These are phyloP conservation scores for Debaryomyces fabryi DNA, from an alignment of 1,139 yeast genomes.

Conservation along the genomic window DNA sequence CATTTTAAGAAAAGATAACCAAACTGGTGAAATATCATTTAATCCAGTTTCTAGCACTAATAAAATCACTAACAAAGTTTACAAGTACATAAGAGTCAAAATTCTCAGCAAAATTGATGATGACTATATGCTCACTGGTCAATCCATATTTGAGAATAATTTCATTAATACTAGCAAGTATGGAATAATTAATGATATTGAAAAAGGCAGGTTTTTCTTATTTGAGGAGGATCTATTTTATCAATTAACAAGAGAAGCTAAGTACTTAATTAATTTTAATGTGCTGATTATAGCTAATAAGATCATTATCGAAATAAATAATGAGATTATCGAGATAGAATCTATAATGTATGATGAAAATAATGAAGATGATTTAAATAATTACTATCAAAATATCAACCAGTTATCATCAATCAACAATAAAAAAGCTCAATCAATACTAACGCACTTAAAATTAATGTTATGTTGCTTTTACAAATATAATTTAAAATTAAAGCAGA, in stretches of 20 bases:
- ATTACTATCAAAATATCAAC: slow-evolving; percentile 34
- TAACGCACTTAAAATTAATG: slow-evolving; percentile 57
- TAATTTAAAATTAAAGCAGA: slow-evolving; percentile 50
- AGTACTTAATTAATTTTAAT: slow-evolving; percentile 67
- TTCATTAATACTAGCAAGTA: slow-evolving; percentile 26
- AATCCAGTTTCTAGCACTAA: slow-evolving; percentile 29
- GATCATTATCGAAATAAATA: slow-evolving; percentile 65
- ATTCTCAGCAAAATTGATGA: slow-evolving; percentile 56
- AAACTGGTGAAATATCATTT: slow-evolving; percentile 39
- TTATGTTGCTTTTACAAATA: slow-evolving; percentile 61
- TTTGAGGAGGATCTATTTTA: slow-evolving; percentile 85
- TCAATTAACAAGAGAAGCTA: slow-evolving; percentile 76
- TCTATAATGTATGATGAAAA: slow-evolving; percentile 53
- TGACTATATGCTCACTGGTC: slow-evolving; percentile 54
- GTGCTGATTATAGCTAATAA: slow-evolving; percentile 69
- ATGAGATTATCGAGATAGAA: slow-evolving; percentile 73
- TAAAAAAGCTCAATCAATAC: slow-evolving; percentile 54
- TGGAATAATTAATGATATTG: slow-evolving; percentile 53
- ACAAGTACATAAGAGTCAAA: slow-evolving; percentile 53
- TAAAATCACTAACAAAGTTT: slow-evolving; percentile 30
- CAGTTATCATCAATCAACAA: slow-evolving; percentile 37
- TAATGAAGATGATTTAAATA: slow-evolving; percentile 40
- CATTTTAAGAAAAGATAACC: slow-evolving; percentile 47
- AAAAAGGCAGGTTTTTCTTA: slow-evolving; percentile 65
- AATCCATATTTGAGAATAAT: slow-evolving; percentile 36